Conservation (phyloP, 208 protist genomes). For the Wallacemonas sp. region DNA sequence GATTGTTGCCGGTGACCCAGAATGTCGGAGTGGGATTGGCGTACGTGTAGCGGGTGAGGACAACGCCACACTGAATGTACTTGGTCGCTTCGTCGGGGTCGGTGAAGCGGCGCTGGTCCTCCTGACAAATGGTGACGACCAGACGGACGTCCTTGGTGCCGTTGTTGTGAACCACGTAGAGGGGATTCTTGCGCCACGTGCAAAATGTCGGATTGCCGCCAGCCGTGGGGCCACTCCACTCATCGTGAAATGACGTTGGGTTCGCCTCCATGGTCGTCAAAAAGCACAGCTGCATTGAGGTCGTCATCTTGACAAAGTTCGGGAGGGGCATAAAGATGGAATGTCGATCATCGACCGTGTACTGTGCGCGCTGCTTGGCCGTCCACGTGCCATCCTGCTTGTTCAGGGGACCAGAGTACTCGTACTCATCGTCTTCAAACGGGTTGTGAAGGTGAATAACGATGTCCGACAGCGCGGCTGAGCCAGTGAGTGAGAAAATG, state of each 20-base stretch:
- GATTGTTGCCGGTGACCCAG: slow-evolving; percentile 69
- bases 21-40: slow-evolving; percentile 49
- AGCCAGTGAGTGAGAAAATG: slow-evolving; percentile 58
- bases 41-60: slow-evolving; percentile 36
- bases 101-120: slow-evolving; percentile 60
- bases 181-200: slow-evolving; percentile 77
- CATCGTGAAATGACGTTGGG: slow-evolving; percentile 32
- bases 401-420: slow-evolving; percentile 64
- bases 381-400: slow-evolving; percentile 52
- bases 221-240: slow-evolving; percentile 44
- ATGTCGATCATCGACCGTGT: slow-evolving; percentile 47
- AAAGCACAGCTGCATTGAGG: slow-evolving; percentile 61
- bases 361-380: slow-evolving; percentile 35
- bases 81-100: slow-evolving; percentile 33
- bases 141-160: slow-evolving; percentile 28
- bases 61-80: slow-evolving; percentile 70
- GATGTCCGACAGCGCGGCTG: slow-evolving; percentile 39
- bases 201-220: slow-evolving; percentile 74
- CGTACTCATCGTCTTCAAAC: slow-evolving; percentile 58
- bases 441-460: slow-evolving; percentile 70
- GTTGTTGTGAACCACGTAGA: slow-evolving; percentile 69
- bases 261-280: slow-evolving; percentile 46
- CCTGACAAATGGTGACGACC: slow-evolving; percentile 52
- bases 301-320: slow-evolving; percentile 42
- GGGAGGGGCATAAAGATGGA: slow-evolving; percentile 64